phyloP scores from a whole-genome alignment of 2,329 filamentous ascomycete species.

The Teratosphaeriaceae sp. region DNA sequence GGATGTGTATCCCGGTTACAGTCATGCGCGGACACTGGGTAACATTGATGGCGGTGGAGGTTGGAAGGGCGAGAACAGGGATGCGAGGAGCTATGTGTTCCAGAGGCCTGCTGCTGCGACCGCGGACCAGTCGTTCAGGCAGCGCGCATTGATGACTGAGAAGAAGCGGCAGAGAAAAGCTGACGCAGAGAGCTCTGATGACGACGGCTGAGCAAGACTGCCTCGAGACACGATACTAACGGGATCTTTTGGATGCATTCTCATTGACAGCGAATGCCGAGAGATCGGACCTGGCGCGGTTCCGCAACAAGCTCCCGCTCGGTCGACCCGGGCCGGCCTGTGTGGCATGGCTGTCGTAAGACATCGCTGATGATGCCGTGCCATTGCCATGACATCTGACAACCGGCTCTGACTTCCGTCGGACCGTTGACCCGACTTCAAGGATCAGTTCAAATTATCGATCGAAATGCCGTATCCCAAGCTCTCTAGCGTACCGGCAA shows the following conservation, averaged over 20 bases:
- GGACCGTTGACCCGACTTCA: too few relatives aligned
- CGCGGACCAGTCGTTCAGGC: constrained; percentile 8
- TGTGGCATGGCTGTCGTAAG: too few relatives aligned
- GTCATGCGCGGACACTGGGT: constrained; percentile 66
- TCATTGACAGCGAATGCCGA: too few relatives aligned
- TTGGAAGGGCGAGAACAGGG: constrained; percentile 44
- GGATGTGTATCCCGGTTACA: constrained; percentile 64
- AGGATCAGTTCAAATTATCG: too few relatives aligned
- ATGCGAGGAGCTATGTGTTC: constrained; percentile 42
- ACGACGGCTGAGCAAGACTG: constrained; percentile 5
- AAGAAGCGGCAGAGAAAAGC: constrained; percentile 10
- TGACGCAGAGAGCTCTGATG: constrained; percentile 3
- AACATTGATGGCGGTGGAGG: constrained; percentile 40
- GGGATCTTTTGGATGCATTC: background rate
- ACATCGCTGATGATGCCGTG: too few relatives aligned
- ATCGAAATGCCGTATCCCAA: too few relatives aligned
- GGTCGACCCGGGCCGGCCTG: too few relatives aligned
- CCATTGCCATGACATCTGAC: too few relatives aligned
- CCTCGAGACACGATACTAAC: background rate
- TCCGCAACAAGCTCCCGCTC: too few relatives aligned
- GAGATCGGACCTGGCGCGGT: too few relatives aligned
- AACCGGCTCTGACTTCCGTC: too few relatives aligned
- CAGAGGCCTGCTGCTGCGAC: constrained; percentile 29
- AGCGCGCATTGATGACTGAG: constrained; percentile 14
- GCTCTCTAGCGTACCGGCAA: too few relatives aligned